These are phyloP conservation scores for Trichoderma sp. DNA, from an alignment of 2,329 filamentous ascomycete genomes.

Conservation along the genomic window DNA sequence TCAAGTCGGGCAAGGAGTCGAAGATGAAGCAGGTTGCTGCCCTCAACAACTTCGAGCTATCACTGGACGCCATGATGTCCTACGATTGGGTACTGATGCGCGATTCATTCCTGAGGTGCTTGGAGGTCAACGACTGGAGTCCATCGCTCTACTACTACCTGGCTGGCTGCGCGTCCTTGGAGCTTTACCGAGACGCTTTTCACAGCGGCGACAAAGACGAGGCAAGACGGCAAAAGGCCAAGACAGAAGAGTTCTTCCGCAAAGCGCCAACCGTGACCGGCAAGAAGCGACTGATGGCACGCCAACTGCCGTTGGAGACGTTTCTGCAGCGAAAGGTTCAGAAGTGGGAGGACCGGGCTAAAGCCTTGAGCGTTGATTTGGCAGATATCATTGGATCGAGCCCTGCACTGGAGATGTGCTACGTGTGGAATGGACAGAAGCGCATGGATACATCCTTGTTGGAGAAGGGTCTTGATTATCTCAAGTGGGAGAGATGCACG, in stretches of 20 bases:
- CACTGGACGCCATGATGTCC: constrained; percentile 75
- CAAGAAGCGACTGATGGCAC: constrained; percentile 87
- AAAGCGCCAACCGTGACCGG: constrained; percentile 75
- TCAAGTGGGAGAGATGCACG: constrained; percentile 69
- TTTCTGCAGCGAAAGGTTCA: constrained; percentile 82
- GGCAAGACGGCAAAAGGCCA: constrained; percentile 61
- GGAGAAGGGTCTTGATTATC: constrained; percentile 61
- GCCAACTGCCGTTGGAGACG: constrained; percentile 85
- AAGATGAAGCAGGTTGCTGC: constrained; percentile 88
- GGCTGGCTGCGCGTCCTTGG: constrained; percentile 75
- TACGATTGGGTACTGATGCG: constrained; percentile 77
- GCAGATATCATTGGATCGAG: constrained; percentile 80
- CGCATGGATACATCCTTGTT: constrained; percentile 73
- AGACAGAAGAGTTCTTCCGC: constrained; percentile 70
- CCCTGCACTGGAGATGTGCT: constrained; percentile 88
- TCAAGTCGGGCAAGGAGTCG: constrained; percentile 63
- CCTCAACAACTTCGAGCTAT: constrained; percentile 82
- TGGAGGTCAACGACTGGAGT: constrained; percentile 88
- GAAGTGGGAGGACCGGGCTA: constrained; percentile 84
- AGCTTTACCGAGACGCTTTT: constrained; percentile 72
- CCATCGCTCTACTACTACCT: constrained; percentile 90
- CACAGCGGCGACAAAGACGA: constrained; percentile 44
- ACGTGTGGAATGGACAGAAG: constrained; percentile 89
- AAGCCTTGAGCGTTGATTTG: constrained; percentile 67
- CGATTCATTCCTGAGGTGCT: constrained; percentile 72